phyloP scores from a whole-genome alignment of 2,329 filamentous ascomycete genomes.

The Colletotrichum cordylinicola region DNA sequence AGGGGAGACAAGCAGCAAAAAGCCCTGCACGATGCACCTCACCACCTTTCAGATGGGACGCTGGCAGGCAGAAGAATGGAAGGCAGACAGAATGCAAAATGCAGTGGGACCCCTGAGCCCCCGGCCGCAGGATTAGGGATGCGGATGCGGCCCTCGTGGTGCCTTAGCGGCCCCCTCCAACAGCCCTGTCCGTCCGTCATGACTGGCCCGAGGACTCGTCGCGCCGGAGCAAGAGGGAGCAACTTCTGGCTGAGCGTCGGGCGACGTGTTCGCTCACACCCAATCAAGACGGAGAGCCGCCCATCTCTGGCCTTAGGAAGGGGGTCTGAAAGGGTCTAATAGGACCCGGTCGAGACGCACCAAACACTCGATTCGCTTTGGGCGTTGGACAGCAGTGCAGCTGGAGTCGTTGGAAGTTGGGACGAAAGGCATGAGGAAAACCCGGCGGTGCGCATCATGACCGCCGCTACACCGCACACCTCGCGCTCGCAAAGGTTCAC shows the following conservation, averaged over 20 bases:
- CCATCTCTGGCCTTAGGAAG: slow-evolving; percentile 4
- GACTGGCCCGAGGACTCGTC: slow-evolving; percentile 3
- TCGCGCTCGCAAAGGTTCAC: neutral
- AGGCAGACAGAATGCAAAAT: slow-evolving; percentile 3
- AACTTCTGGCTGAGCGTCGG: neutral
- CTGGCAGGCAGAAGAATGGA: neutral
- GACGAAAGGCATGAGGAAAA: slow-evolving; percentile 11
- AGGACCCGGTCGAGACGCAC: slow-evolving; percentile 30
- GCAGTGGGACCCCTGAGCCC: neutral
- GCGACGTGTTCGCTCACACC: slow-evolving; percentile 14
- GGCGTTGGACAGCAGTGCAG: slow-evolving; percentile 25
- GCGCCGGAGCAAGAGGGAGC: neutral
- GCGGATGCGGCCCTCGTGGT: slow-evolving; percentile 19
- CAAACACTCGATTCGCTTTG: slow-evolving; percentile 29
- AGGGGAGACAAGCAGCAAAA: neutral
- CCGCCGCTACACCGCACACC: slow-evolving; percentile 4
- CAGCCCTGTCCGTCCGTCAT: slow-evolving; percentile 8
- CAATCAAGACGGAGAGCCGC: slow-evolving; percentile 5
- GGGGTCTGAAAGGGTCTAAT: slow-evolving; percentile 28
- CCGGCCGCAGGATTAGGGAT: slow-evolving; percentile 14
- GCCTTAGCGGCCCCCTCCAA: slow-evolving; percentile 16
- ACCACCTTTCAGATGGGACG: neutral
- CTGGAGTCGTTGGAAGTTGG: slow-evolving; percentile 15
- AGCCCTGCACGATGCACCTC: neutral
- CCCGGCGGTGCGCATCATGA: neutral